Percentiles rank a stretch among this genome's conserved stretches.
Conservation (phyloP, 1,284 basidiomycete genomes). For the Trametes sp. region DNA sequence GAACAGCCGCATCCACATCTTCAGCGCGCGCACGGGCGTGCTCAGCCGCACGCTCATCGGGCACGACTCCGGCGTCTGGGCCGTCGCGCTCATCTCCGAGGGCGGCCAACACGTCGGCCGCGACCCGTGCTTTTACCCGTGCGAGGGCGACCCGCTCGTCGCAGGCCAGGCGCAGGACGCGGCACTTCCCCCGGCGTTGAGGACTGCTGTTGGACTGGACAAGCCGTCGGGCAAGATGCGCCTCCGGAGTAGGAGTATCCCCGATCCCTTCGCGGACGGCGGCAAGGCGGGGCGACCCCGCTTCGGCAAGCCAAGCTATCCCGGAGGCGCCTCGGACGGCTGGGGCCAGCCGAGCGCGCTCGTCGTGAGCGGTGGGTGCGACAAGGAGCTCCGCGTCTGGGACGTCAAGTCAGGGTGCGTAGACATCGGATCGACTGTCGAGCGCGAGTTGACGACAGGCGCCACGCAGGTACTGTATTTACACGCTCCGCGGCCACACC, state of each 20-base stretch:
- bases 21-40: conserved; percentile 83
- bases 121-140: conserved; percentile 21
- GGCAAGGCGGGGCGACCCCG: conserved; percentile 34
- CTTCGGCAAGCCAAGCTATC: conserved; percentile 59
- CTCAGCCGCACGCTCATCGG: conserved; percentile 83
- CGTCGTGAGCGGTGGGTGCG: conserved; percentile 93
- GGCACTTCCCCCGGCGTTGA: conserved; percentile 41
- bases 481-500: conserved; percentile 85
- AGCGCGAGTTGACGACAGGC: neutral
- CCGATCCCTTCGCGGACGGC: conserved; percentile 26
- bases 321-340: conserved; percentile 69
- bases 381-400: conserved; percentile 92
- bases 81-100: conserved; percentile 74
- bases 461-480: conserved; percentile 73
- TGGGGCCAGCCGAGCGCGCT: conserved; percentile 74
- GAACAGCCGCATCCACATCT: conserved; percentile 89
- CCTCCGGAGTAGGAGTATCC: conserved; percentile 15
- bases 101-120: conserved; percentile 33
- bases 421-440: neutral
- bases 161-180: conserved; percentile 35
- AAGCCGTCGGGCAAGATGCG: conserved; percentile 17
- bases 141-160: conserved; percentile 33
- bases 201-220: conserved; percentile 46
- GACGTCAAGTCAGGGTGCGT: conserved; percentile 82
- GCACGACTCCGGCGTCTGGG: conserved; percentile 93